Conservation (phyloP, 1,284 basidiomycete species). For the Trichosporon ovoides region DNA sequence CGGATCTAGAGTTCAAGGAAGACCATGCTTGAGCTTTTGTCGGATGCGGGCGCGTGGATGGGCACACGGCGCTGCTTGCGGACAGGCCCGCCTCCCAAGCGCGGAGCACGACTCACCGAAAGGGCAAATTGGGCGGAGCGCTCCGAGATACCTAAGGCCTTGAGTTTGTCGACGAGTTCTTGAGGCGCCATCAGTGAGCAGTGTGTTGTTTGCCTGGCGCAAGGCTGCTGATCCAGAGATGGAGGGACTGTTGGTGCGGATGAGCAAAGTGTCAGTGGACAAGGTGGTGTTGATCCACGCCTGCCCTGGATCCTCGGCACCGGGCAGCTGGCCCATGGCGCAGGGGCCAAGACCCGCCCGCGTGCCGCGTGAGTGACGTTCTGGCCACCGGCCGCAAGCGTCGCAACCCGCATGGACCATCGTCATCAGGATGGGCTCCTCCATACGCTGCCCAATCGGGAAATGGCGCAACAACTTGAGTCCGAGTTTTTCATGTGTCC, state of each 20-base stretch:
- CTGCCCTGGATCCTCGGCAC: too few species aligned
- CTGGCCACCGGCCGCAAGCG: too few species aligned
- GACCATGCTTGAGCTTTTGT: too few species aligned
- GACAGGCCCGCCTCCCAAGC: neutral
- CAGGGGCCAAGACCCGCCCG: too few species aligned
- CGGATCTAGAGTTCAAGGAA: too few species aligned
- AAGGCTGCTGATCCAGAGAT: neutral
- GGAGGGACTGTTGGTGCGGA: neutral
- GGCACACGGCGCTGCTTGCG: neutral
- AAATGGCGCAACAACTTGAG: neutral
- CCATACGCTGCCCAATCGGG: neutral
- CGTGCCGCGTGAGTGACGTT: neutral
- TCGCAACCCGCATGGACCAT: too few species aligned
- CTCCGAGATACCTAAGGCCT: slow-evolving; percentile 40
- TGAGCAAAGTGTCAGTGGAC: slow-evolving; percentile 4
- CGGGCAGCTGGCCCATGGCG: too few species aligned
- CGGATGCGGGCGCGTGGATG: neutral
- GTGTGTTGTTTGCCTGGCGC: neutral
- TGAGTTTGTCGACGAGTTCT: slow-evolving; percentile 36
- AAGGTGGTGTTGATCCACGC: too few species aligned
- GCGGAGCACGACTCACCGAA: slow-evolving; percentile 24
- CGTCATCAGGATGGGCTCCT: too few species aligned
- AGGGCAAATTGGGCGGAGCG: slow-evolving; percentile 42
- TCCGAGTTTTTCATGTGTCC: neutral
- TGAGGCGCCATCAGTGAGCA: slow-evolving; percentile 8